Evolutionary conservation across 2,329 filamentous ascomycete genomes (phyloP), one percentile per base, ranked within the genome.

Genomic region (Xylariaceae sp.): DNA sequence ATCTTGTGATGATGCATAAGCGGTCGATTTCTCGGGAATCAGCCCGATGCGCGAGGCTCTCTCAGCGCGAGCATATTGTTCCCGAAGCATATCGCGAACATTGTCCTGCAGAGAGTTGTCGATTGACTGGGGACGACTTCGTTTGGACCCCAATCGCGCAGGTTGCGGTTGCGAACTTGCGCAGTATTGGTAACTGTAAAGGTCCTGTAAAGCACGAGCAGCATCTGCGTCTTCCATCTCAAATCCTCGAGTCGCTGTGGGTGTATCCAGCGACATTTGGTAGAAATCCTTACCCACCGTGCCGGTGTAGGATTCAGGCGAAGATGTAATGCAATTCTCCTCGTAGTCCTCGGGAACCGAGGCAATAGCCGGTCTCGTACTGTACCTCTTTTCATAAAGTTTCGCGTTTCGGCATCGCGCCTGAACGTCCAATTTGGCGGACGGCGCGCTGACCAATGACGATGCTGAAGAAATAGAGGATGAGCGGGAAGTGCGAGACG

Each of bases 391-490:
- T 63, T 68, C 72, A 54, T 71, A 72, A 42, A 72, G 64, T 73
- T 79, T 83, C 68, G 70, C 68, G 50, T 68, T 76, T 58, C 78
- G 77, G 69, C 72, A 79, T 73, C 78, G 78, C 78, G 77, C 79
- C 72, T 76, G 71, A 59, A 75, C 69, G 63, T 78, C 75, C 72
- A 73, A 62, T 65, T 74, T 75, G 67, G 68, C 64, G 63, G 67
- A 69, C 64, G 73, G 78, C 78, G 78, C 78, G 72, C 72, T 76
- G 62, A 66, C 73, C 65, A 77, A 64, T 44, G 76, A 79, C 51
- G 78, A 81, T 54, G 76, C 71, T 56, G 78, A 81, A 43, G 78
- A 82, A 64, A 81, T 78, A 15, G 79, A 83, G 58, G 79, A 82
- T 39, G 78, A 81, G 60, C 78, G 77, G 50, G 79, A 83, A 48